Percentiles rank a stretch among this genome's conserved stretches.
phyloP scores from a whole-genome alignment of 2,329 filamentous ascomycete genomes.

The Phialemonium atrogriseum region DNA sequence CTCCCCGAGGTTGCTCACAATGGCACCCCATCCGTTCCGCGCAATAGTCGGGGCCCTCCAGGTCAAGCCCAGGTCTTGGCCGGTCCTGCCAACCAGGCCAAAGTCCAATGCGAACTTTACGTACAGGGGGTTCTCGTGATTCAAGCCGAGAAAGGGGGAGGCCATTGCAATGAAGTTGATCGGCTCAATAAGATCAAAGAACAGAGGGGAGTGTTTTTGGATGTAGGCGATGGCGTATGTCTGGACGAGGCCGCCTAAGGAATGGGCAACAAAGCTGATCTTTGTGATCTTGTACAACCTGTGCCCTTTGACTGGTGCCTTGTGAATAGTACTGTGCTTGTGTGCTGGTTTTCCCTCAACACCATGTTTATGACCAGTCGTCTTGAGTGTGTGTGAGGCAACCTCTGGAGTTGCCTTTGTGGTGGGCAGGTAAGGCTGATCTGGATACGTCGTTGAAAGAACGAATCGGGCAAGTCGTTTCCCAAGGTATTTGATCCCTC shows the following conservation, averaged over 20 bases:
- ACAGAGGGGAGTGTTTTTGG: constrained; percentile 86
- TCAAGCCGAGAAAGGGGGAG: constrained; percentile 80
- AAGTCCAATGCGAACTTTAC: constrained; percentile 96
- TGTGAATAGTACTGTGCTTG: constrained; percentile 45
- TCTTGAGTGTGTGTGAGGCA: constrained; percentile 28
- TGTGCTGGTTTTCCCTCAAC: constrained; percentile 25
- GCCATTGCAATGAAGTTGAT: constrained; percentile 87
- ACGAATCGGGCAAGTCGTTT: constrained; percentile 91
- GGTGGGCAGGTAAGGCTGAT: constrained; percentile 76
- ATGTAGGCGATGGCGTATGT: constrained; percentile 96
- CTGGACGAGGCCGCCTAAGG: constrained; percentile 80
- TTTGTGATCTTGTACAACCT: constrained; percentile 78
- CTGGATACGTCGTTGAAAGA: constrained; percentile 82
- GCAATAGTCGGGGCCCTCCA: constrained; percentile 86
- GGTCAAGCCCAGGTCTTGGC: constrained; percentile 87
- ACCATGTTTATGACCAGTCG: constrained; percentile 29
- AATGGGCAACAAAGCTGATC: constrained; percentile 92
- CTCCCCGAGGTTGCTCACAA: constrained; percentile 74
- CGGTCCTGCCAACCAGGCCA: constrained; percentile 89
- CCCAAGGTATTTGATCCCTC: constrained; percentile 92
- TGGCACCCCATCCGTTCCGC: constrained; percentile 77
- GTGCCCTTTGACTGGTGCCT: constrained; percentile 17
- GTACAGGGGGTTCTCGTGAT: constrained; percentile 96
- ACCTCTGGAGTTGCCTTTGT: constrained; percentile 40
- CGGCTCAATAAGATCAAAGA: constrained; percentile 79